These are phyloP conservation scores for Allium cepa DNA, from an alignment of 106 monocot species.

Conservation along the genomic window DNA sequence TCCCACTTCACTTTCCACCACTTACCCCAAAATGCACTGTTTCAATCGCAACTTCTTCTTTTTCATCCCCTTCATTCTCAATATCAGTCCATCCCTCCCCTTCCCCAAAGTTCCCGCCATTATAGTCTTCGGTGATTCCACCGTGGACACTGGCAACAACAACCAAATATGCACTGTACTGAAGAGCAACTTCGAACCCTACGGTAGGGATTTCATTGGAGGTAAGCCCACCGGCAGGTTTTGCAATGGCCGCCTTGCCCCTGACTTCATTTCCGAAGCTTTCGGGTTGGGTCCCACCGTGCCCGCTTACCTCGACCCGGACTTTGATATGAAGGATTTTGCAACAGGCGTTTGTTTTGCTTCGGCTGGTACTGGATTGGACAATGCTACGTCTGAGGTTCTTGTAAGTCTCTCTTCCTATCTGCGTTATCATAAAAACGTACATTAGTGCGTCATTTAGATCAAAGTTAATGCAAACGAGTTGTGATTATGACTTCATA, in stretches of 20 bases:
- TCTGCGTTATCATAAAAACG: too few relatives aligned
- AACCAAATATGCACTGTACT: constrained; percentile 31
- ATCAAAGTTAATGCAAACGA: too few relatives aligned
- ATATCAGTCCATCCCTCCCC: neutral
- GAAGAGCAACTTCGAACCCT: constrained; percentile 49
- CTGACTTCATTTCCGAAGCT: constrained; percentile 53
- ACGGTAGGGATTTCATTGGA: constrained; percentile 41
- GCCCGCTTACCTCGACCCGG: constrained; percentile 51
- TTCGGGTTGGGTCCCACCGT: constrained; percentile 33
- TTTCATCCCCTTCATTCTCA: neutral
- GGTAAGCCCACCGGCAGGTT: constrained; percentile 46
- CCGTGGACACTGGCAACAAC: constrained; percentile 62
- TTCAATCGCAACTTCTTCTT: neutral
- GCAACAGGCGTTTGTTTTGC: constrained; percentile 51
- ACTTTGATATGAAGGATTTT: constrained; percentile 29
- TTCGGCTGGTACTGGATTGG: constrained; percentile 50
- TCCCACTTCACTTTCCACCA: too few relatives aligned
- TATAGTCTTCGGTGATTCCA: constrained; percentile 51
- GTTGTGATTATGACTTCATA: too few relatives aligned
- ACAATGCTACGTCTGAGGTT: constrained; percentile 47
- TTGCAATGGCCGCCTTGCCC: constrained; percentile 51
- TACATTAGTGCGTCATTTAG: too few relatives aligned
- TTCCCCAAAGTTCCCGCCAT: constrained; percentile 24
- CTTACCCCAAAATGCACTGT: neutral
- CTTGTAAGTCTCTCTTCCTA: constrained; percentile 15